Base-by-base conservation (phyloP, 2,329 filamentous ascomycete species). In the Colletotrichum destructivum region DNA sequence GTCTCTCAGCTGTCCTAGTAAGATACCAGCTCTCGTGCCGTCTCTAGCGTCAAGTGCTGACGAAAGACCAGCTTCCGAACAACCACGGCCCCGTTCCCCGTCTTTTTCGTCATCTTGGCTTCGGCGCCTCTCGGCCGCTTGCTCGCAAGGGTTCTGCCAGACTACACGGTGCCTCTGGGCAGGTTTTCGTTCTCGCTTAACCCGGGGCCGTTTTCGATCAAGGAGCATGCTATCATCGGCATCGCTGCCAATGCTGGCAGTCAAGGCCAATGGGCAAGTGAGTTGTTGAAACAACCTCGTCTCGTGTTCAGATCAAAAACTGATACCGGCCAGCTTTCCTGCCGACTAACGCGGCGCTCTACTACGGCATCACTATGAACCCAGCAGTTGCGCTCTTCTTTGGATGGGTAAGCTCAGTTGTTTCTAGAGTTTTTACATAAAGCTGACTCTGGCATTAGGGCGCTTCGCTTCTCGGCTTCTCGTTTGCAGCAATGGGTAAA, bases 31-130 rank as follows among this genome's bases (percentile, higher is more conserved):
- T n/a, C 0, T 2, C 4, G 6, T n/a, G 4, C 8, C 13, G 4
- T n/a, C 15, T 12, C 8, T n/a, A 7, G n/a, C n/a, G 4, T 13
- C 8, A 16, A 1, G 13, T n/a, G 15, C 57, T 70, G 26, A 70
- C 85, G 88, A 75, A 86, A 90, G 84, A 86, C 84, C 72, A 82
- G 85, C 60, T 91, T 85, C 75, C 84, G 89, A 55, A 90, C 89
- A 1, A 90, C 89, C 0, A 85, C 84, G 54, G 87, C 88, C 0
- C 85, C 86, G 0, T 91, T 90, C 76, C 89, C 88, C 0, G 85
- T 91, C 59, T 90, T 90, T 77, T 91, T 91, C 72, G 88, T 91
- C 54, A 87, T 89, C 74, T 87, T 90, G 60, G 87, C 87, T 1
- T 88, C 84, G 54, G 88, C 88, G 74, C 89, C 89, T 68, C 82